phyloP scores from a whole-genome alignment of 2,329 filamentous ascomycete genomes.

The Whalleya microplaca region DNA sequence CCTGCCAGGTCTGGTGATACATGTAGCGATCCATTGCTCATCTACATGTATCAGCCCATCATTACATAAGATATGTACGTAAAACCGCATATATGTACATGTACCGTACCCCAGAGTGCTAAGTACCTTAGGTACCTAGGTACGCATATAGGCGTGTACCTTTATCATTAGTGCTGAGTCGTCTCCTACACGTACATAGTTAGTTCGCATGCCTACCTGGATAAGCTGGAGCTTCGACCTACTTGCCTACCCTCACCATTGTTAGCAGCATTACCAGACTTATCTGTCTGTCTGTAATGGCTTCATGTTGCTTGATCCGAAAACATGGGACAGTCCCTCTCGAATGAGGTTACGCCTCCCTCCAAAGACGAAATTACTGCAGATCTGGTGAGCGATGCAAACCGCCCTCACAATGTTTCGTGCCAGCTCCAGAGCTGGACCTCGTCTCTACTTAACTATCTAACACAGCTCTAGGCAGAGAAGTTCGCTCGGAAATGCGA shows the following conservation, averaged over 20 bases:
- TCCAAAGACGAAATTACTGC: conserved; percentile 56
- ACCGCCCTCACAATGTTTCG: neutral
- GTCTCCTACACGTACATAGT: too few species aligned
- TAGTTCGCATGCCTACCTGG: too few species aligned
- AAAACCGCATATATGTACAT: neutral
- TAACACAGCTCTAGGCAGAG: conserved; percentile 48
- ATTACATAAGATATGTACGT: neutral
- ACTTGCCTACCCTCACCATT: neutral
- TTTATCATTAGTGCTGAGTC: too few species aligned
- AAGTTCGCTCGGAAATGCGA: conserved; percentile 71
- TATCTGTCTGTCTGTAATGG: conserved; percentile 27
- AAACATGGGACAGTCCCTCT: conserved; percentile 58
- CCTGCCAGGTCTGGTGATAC: too few species aligned
- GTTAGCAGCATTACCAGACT: neutral
- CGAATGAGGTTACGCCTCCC: conserved; percentile 47
- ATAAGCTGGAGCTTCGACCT: too few species aligned
- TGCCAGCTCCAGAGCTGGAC: neutral
- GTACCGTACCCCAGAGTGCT: too few species aligned
- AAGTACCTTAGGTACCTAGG: too few species aligned
- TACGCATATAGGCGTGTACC: too few species aligned
- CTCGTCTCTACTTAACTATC: conserved; percentile 8
- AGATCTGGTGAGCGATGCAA: conserved; percentile 49
- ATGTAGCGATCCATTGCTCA: too few species aligned
- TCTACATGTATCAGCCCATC: neutral
- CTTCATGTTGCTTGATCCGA: conserved; percentile 16